Evolutionary conservation across 116 monocot species (phyloP).

Genomic region (Trichopus zeylanicus): DNA sequence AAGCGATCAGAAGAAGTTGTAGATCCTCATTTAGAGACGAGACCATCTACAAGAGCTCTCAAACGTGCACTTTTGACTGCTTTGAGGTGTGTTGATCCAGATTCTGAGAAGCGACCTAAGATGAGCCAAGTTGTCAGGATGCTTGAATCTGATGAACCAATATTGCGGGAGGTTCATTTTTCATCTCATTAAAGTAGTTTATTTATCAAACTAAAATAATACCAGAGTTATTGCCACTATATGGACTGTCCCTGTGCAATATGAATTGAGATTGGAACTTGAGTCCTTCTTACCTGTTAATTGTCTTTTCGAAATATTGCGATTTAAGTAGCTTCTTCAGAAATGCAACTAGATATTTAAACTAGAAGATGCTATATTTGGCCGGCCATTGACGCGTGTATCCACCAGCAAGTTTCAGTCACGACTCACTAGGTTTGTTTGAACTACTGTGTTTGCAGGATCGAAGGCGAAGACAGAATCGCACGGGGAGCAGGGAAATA

Average conservation of each 20-base stretch:
- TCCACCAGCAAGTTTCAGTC: no score
- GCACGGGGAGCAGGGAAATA: slow-evolving; percentile 15
- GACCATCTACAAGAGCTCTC: slow-evolving; percentile 34
- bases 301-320: no score
- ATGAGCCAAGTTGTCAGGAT: slow-evolving; percentile 39
- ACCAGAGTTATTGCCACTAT: no score
- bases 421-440: no score
- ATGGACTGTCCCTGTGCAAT: no score
- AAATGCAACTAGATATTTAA: no score
- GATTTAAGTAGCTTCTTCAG: no score
- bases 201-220: no score
- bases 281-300: no score
- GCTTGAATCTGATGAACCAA: slow-evolving; percentile 33
- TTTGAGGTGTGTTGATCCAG: slow-evolving; percentile 39
- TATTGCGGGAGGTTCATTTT: slow-evolving; percentile 6
- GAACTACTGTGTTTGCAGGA: slow-evolving; percentile 25
- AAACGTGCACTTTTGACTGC: slow-evolving; percentile 37
- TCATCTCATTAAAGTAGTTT: background rate
- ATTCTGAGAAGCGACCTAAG: slow-evolving; percentile 37
- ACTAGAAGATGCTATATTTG: no score
- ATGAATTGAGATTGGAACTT: no score
- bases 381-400: no score
- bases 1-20: slow-evolving; percentile 40
- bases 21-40: slow-evolving; percentile 24
- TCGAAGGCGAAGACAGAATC: slow-evolving; percentile 19